Percentiles rank a stretch among this genome's conserved stretches.
These are phyloP conservation scores for Taphrina communis DNA, from an alignment of 1,139 yeast genomes.

Conservation along the genomic window DNA sequence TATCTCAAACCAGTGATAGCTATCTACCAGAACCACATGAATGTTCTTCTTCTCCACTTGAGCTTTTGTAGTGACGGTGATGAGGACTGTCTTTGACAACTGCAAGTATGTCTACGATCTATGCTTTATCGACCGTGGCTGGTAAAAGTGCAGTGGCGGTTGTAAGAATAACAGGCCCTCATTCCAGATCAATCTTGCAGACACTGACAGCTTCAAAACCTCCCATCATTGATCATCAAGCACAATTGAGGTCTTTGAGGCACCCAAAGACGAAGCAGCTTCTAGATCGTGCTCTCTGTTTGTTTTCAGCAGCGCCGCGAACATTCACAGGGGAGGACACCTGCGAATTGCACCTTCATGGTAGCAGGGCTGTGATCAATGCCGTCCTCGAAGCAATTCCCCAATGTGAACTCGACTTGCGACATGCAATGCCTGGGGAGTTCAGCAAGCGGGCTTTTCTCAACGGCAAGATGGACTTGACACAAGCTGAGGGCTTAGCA, in stretches of 20 bases:
- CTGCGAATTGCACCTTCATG: constrained; percentile 87
- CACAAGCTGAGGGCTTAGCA: constrained; percentile 88
- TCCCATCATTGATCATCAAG: constrained; percentile 50
- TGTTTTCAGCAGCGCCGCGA: constrained; percentile 74
- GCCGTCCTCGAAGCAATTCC: constrained; percentile 73
- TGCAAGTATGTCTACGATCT: constrained; percentile 63
- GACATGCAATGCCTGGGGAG: constrained; percentile 94
- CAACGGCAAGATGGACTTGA: constrained; percentile 70
- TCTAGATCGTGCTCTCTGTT: constrained; percentile 76
- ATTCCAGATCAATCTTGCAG: constrained; percentile 51
- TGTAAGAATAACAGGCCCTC: constrained; percentile 78
- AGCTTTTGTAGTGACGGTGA: too few species aligned
- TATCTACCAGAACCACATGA: too few species aligned
- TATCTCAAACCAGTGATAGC: too few species aligned
- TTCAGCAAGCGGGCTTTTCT: constrained; percentile 82
- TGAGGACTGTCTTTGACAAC: too few species aligned
- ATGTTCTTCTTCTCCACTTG: too few species aligned
- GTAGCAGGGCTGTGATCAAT: constrained; percentile 83
- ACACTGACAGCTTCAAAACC: not conserved
- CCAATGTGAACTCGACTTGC: constrained; percentile 55
- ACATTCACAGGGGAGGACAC: constrained; percentile 94
- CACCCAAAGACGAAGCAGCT: constrained; percentile 54
- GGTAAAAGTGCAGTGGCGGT: constrained; percentile 88
- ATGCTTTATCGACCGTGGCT: constrained; percentile 84
- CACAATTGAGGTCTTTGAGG: constrained; percentile 47